Percentiles rank a stretch among this genome's conserved stretches.
Conservation (phyloP, 2,329 filamentous ascomycete genomes). For the Claviceps citrina region DNA sequence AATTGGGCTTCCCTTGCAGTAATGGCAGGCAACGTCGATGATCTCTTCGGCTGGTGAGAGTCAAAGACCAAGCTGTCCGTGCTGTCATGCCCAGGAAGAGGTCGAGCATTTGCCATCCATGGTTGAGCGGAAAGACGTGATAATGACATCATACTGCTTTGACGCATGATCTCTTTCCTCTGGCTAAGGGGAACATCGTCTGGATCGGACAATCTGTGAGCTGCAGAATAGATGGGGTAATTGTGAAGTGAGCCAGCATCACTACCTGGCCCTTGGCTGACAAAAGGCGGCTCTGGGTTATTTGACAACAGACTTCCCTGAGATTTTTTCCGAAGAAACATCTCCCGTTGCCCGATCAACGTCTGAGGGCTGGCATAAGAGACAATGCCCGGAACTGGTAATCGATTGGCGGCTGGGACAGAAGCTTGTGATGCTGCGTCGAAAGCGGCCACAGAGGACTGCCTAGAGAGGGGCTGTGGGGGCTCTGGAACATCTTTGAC, state of each 20-base stretch:
- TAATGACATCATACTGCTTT: conserved; percentile 27
- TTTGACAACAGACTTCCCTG: conserved; percentile 23
- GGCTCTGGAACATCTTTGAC: conserved; percentile 4
- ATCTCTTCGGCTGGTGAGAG: conserved; percentile 39
- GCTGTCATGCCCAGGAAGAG: conserved; percentile 11
- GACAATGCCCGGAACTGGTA: conserved; percentile 28
- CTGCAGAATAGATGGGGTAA: conserved; percentile 17
- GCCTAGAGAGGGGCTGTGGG: conserved; percentile 6
- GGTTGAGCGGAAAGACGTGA: conserved; percentile 11
- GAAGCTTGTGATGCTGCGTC: conserved; percentile 8
- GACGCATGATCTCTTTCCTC: conserved; percentile 45
- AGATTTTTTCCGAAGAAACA: conserved; percentile 37
- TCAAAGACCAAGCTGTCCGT: conserved; percentile 28
- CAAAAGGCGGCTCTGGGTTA: conserved; percentile 13
- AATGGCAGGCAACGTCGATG: conserved; percentile 25
- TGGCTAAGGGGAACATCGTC: conserved; percentile 61
- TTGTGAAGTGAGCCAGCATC: conserved; percentile 28
- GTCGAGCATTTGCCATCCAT: conserved; percentile 8
- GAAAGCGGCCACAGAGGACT: conserved; percentile 9
- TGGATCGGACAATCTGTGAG: conserved; percentile 25
- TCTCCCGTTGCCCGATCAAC: conserved; percentile 39
- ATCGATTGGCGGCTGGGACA: conserved; percentile 5
- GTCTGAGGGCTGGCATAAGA: conserved; percentile 39
- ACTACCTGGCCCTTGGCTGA: conserved; percentile 17
- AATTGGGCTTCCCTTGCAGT: conserved; percentile 42